phyloP scores from a whole-genome alignment of 2,329 filamentous ascomycete genomes.

The Rhynchosporium agropyri region DNA sequence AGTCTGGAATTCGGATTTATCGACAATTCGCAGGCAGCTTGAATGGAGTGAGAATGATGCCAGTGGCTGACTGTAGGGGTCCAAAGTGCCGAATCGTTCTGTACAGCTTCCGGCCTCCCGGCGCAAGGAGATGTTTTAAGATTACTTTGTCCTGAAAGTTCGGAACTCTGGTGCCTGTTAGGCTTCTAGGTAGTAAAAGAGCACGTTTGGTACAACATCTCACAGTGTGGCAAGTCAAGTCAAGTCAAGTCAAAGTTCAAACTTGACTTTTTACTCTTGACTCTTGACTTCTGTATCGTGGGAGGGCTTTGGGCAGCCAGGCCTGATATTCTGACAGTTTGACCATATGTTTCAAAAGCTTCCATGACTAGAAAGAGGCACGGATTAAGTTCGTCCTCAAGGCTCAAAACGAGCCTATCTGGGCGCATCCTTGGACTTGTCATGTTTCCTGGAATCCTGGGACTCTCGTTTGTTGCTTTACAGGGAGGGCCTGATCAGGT shows the following conservation, averaged over 20 bases:
- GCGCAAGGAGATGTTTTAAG: background rate
- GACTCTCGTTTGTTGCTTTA: background rate
- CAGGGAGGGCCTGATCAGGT: background rate
- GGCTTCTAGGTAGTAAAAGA: too few relatives aligned
- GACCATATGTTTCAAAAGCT: constrained; percentile 15
- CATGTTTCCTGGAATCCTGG: background rate
- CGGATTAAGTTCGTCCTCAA: constrained; percentile 11
- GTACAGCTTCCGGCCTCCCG: constrained; percentile 11
- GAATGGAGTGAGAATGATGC: constrained; percentile 15
- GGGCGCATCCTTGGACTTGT: background rate
- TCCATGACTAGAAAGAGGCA: constrained; percentile 9
- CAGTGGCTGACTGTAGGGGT: constrained; percentile 16
- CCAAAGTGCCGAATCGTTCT: constrained; percentile 4
- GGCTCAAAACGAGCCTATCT: constrained; percentile 8
- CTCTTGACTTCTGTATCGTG: background rate
- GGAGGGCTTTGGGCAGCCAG: background rate
- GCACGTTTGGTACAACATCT: background rate
- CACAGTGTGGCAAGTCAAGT: background rate
- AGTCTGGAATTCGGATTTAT: background rate
- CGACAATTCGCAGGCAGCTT: background rate
- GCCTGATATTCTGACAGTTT: background rate
- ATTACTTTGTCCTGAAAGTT: background rate
- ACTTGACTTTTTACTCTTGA: background rate
- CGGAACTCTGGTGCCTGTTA: background rate
- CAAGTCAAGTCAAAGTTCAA: too few relatives aligned